phyloP scores from a whole-genome alignment of 2,329 filamentous ascomycete species.

The Paradendryphiella salina region DNA sequence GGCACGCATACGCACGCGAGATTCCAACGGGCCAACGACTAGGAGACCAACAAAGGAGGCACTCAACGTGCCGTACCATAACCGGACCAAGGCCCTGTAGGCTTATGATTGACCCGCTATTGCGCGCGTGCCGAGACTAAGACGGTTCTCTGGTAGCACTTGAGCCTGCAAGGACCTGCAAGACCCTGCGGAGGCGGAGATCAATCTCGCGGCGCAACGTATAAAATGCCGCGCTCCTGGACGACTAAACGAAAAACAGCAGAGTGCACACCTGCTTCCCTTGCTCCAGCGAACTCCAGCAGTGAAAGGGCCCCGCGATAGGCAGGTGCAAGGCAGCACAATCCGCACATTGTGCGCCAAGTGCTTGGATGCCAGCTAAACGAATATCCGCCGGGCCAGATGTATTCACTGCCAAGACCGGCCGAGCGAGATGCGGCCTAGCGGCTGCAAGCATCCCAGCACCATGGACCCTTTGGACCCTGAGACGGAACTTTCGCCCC shows the following conservation, averaged over 20 bases:
- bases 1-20: conserved; percentile 9
- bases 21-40: background rate
- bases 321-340: conserved; percentile 7
- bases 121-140: background rate
- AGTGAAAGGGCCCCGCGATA: conserved; percentile 2
- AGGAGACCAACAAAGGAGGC: conserved; percentile 5
- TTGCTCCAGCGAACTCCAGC: no score
- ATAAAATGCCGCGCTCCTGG: background rate
- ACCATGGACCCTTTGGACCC: conserved; percentile 10
- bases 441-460: background rate
- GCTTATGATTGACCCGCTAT: background rate
- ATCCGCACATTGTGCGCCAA: conserved; percentile 1
- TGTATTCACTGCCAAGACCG: background rate
- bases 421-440: background rate
- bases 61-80: conserved; percentile 1
- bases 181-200: background rate
- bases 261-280: background rate
- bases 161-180: background rate
- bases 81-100: background rate
- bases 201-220: conserved; percentile 4
- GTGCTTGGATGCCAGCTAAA: background rate
- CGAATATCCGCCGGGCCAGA: background rate
- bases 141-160: background rate
- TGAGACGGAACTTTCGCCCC: conserved; percentile 4
- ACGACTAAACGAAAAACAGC: background rate